phyloP scores from a whole-genome alignment of 441 rosid species.

The Gossypium lobatum region DNA sequence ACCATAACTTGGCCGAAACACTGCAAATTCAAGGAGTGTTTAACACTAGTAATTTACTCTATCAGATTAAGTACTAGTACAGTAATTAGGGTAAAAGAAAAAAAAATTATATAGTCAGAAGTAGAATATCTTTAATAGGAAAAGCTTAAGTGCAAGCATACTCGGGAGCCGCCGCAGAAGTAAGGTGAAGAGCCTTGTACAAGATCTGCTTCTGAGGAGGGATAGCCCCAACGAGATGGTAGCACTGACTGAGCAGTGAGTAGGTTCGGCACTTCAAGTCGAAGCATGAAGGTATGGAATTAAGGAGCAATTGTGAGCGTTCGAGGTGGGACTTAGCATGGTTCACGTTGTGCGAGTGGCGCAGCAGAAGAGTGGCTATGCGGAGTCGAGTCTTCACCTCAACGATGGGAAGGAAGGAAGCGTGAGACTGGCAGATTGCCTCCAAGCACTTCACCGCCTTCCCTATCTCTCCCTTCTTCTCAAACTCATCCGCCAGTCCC shows the following conservation, averaged over 20 bases:
- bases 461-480: constrained; percentile 66
- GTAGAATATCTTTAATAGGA: neutral
- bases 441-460: constrained; percentile 84
- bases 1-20: constrained; percentile 63
- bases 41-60: neutral
- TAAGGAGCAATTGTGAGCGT: constrained; percentile 74
- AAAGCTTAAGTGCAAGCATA: constrained; percentile 14
- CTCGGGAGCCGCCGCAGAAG: constrained; percentile 46
- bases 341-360: constrained; percentile 70
- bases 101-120: neutral
- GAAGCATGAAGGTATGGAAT: constrained; percentile 77
- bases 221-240: constrained; percentile 76
- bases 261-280: constrained; percentile 76
- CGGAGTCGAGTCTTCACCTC: constrained; percentile 90
- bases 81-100: neutral
- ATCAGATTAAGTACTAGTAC: neutral
- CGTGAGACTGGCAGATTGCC: constrained; percentile 73
- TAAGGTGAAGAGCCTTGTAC: constrained; percentile 67
- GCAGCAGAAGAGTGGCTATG: constrained; percentile 68
- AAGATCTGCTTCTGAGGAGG: constrained; percentile 76
- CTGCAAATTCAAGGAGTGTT: constrained; percentile 14
- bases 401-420: constrained; percentile 65
- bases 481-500: constrained; percentile 80
- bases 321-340: constrained; percentile 91
- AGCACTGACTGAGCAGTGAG: constrained; percentile 84